Conservation (phyloP, 2,329 filamentous ascomycete genomes). For the Fusarium poae region DNA sequence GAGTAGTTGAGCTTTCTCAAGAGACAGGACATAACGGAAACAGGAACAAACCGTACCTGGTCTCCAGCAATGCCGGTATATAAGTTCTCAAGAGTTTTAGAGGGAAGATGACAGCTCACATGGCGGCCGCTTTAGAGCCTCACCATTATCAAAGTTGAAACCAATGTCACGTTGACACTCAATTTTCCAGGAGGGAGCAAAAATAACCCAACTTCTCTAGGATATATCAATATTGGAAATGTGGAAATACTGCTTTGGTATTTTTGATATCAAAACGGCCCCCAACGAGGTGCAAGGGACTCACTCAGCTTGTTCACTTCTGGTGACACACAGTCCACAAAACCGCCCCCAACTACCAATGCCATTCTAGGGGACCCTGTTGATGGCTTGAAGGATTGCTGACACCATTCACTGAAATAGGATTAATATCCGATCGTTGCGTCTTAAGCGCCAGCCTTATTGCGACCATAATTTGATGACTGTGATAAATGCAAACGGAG, state of each 20-base stretch:
- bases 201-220: not conserved
- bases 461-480: not conserved
- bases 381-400: not conserved
- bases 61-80: not conserved
- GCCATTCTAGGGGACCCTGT: not conserved
- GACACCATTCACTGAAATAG: not conserved
- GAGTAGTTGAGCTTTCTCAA: rapidly evolving
- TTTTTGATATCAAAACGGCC: slow-evolving; percentile 7
- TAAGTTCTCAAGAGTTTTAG: not conserved
- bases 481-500: not conserved
- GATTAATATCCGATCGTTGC: not conserved
- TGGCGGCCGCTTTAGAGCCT: slow-evolving; percentile 1
- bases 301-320: slow-evolving; percentile 11
- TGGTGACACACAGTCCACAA: not conserved
- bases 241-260: not conserved
- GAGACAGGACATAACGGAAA: rapidly evolving
- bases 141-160: slow-evolving; percentile 1
- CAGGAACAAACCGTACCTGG: rapidly evolving
- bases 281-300: slow-evolving; percentile 11
- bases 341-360: not conserved
- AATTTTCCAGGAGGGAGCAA: not conserved
- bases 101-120: not conserved
- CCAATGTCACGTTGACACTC: slow-evolving; percentile 10
- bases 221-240: not conserved
- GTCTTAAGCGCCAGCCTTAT: slow-evolving; percentile 18